These are phyloP conservation scores for Populus alba DNA, from an alignment of 345 rosid genomes.

Conservation along the genomic window DNA sequence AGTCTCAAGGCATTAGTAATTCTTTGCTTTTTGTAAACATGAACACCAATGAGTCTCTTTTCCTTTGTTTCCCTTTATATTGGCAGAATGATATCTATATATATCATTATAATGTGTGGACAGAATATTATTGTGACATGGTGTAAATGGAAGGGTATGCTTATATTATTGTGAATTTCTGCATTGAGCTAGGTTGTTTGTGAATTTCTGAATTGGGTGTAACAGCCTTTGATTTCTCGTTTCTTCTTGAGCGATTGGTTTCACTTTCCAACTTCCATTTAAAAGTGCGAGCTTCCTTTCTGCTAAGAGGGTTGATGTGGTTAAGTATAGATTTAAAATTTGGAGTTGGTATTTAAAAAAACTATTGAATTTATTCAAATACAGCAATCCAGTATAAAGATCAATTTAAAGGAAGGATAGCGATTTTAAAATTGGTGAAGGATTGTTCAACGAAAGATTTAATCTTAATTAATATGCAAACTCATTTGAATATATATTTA, in stretches of 20 bases:
- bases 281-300: not conserved
- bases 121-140: conserved; percentile 7
- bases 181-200: conserved; percentile 15
- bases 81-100: not conserved
- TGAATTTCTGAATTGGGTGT: conserved; percentile 15
- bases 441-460: too few relatives aligned
- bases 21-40: conserved; percentile 14
- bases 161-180: conserved; percentile 12
- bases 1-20: conserved; percentile 2
- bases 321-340: too few relatives aligned
- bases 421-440: too few relatives aligned
- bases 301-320: not conserved
- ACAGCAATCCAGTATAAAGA: too few relatives aligned
- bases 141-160: conserved; percentile 24
- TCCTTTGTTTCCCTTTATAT: conserved; percentile 5
- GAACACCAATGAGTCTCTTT: not conserved
- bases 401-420: too few relatives aligned
- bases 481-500: too few relatives aligned
- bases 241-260: not conserved
- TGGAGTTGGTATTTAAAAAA: too few relatives aligned
- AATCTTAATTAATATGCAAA: too few relatives aligned
- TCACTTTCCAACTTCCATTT: conserved; percentile 2
- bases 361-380: too few relatives aligned
- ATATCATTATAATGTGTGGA: conserved; percentile 1
- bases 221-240: conserved; percentile 11